Conservation (phyloP, 2,329 filamentous ascomycete species). For the Aspergillus terreus region DNA sequence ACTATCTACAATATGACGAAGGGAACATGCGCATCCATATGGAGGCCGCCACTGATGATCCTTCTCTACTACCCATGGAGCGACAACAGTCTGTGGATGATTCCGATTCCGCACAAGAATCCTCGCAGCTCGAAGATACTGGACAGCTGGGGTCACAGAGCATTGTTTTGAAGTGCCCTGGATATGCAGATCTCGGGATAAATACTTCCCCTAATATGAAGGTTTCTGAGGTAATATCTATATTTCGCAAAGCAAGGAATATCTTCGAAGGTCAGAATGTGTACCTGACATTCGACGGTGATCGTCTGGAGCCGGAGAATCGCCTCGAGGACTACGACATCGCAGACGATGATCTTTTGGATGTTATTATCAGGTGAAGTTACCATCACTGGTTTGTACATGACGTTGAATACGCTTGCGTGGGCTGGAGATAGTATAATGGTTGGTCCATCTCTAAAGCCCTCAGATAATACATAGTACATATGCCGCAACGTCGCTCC, state of each 20-base stretch:
- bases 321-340: slow-evolving; percentile 67
- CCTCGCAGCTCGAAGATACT: slow-evolving; percentile 12
- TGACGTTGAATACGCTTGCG: not conserved
- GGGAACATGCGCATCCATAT: slow-evolving; percentile 63
- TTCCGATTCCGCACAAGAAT: not conserved
- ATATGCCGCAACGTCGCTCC: no score
- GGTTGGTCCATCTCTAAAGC: no score
- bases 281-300: slow-evolving; percentile 71
- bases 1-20: slow-evolving; percentile 49
- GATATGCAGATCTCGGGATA: slow-evolving; percentile 49
- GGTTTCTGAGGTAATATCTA: slow-evolving; percentile 59
- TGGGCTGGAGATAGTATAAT: no score
- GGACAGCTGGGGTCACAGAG: slow-evolving; percentile 34
- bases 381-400: not conserved
- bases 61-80: slow-evolving; percentile 10
- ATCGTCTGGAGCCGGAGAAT: slow-evolving; percentile 58
- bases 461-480: no score
- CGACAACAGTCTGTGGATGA: slow-evolving; percentile 1
- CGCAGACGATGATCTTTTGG: slow-evolving; percentile 69
- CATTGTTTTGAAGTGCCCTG: slow-evolving; percentile 51
- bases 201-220: slow-evolving; percentile 47
- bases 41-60: slow-evolving; percentile 69
- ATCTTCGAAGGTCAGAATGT: slow-evolving; percentile 54
- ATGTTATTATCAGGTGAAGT: slow-evolving; percentile 61
- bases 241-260: slow-evolving; percentile 55